A percentile compares a stretch with the other conserved stretches of the same genome.
Conservation (phyloP, 164 flowering plant species). For the Vitis cinerea region DNA sequence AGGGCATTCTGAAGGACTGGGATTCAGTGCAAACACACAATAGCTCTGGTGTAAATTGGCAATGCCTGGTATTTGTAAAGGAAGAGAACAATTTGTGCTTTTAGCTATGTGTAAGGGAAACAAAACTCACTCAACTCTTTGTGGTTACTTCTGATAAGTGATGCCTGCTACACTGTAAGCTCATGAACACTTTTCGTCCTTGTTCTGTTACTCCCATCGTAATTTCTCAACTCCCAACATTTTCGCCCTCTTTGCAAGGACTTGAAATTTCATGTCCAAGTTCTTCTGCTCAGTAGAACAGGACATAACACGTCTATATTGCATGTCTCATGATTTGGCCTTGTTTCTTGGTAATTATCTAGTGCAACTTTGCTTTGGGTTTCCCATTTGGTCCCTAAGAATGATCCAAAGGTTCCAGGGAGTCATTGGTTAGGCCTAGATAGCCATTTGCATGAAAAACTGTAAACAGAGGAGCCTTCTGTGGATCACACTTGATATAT, state of each 20-base stretch:
- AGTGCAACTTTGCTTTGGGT: no score
- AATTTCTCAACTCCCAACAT: neutral
- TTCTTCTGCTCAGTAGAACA: no score
- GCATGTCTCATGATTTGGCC: no score
- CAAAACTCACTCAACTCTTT: slow-evolving; percentile 4
- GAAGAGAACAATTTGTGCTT: slow-evolving; percentile 14
- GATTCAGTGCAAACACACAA: slow-evolving; percentile 2
- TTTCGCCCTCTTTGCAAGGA: neutral
- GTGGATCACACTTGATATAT: no score
- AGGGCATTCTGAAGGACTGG: slow-evolving; percentile 15
- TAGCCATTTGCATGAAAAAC: no score
- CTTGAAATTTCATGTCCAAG: no score
- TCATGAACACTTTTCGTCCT: neutral
- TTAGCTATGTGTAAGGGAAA: neutral
- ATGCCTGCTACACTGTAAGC: slow-evolving; percentile 8
- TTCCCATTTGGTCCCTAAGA: no score
- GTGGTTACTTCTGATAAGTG: neutral
- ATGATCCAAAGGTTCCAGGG: no score
- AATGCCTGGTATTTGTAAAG: slow-evolving; percentile 27
- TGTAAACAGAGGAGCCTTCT: no score
- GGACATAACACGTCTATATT: no score
- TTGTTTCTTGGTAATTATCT: no score
- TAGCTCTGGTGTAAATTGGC: slow-evolving; percentile 26
- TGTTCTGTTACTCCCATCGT: neutral
- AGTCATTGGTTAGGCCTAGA: no score